Base-by-base conservation (phyloP, 129 eudicot species). In the Helichrysum umbraculigerum region DNA sequence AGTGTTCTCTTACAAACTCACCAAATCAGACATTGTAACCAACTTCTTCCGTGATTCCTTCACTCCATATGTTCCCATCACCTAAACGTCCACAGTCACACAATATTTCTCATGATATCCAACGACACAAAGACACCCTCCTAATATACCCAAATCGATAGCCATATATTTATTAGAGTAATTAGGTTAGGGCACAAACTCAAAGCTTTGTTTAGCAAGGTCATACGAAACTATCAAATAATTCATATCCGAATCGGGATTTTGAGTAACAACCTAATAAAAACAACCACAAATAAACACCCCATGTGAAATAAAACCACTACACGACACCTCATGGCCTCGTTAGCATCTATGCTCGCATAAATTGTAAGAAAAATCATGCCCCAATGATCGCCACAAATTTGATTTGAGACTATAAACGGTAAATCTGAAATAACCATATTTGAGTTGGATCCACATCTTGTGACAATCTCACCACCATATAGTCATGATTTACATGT, bases 161-260 rank as follows among this genome's bases (percentile, higher is more conserved):
- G 42, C 42, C 42, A 37, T 37, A 7, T 37, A 37, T 37, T 0
- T 21, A 25, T 57, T 4, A 63, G 30, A 58, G 42, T 9, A 37
- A 32, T 69, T 63, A 2, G 61, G 75, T 59, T 25, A 60, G 29
- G 75, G 75, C 33, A 77, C 81, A 19, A 62, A 44, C 35, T 72
- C 62, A 39, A 56, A 58, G 47, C 3, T 72, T n/a, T 68, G 47
- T 20, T 34, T 69, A 21, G 69, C 75, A 69, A 77, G 42, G 73
- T 77, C 75, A 77, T 57, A 77, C 28, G 70, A 54, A 77, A 69
- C 70, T 10, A 77, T 58, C 68, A 68, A 25, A 41, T 69, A 37
- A 20, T 58, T 20, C 16, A 5, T 17, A 68, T 9, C 41, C 4
- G 52, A 20, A 41, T 10, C 14, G 7, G 20, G 8, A 37, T 37